Base-by-base conservation (phyloP, 441 rosid genomes). In the Pelargonium myrrhifolium region DNA sequence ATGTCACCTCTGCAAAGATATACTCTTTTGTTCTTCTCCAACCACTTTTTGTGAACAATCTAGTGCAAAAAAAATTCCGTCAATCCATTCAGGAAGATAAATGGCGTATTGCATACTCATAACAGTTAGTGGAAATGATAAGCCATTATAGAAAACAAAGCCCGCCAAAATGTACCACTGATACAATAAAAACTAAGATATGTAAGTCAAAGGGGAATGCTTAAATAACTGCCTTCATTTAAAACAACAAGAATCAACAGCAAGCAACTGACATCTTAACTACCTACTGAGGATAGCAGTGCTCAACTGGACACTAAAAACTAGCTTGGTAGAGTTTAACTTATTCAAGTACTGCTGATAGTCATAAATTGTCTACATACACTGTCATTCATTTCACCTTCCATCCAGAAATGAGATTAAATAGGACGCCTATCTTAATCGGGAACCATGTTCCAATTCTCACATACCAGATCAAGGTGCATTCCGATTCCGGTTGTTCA, bases 11-110 rank as follows among this genome's bases (percentile, higher is more conserved):
- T 35, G 85, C 40, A 49, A 87, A 67, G 61, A 88, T 43, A 68
- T 93, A 96, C 1, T 85, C 92, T 82, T 91, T 91, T 4, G 97
- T 91, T 85, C 96, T 88, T 79, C 63, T 73, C 99, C 99, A 91
- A 68, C 97, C 99, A 59, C 77, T 66, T 81, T 74, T 85, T 65
- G 96, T 93, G 72, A 93, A 89, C 86, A 85, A 93, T 78, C 97
- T 93, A 79, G 66, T 21, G 75, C 60, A 65, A 67, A 75, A 70
- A 65, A 64, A 72, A 21, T 21, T 71, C 62, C n/a, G 64, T 31
- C 39, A 73, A 35, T 62, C n/a, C 9, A 39, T 24, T 62, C 63
- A 45, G 65, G 66, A 62, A 43, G 45, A 69, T 31, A 64, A 11
- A 67, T 49, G 59, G 7, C 20, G 20, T 47, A 59, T 43, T 10